phyloP scores from a whole-genome alignment of 75 land plant genomes.

The Cupressus sempervirens region DNA sequence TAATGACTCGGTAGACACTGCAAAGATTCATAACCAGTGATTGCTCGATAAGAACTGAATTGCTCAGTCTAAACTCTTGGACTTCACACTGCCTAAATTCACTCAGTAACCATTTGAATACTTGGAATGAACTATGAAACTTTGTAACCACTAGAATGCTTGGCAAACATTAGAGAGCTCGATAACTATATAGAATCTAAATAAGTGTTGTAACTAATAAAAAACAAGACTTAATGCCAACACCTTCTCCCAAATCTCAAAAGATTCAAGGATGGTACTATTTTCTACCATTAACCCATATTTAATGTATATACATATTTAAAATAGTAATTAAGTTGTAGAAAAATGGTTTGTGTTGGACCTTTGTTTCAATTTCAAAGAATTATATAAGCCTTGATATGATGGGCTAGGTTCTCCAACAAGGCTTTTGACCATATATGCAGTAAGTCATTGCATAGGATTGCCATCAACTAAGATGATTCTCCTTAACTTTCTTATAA shows the following conservation, averaged over 20 bases:
- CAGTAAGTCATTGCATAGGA: constrained; percentile 59
- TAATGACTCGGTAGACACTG: too few species aligned
- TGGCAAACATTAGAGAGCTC: too few species aligned
- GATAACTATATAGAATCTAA: too few species aligned
- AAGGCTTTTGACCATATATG: constrained; percentile 46
- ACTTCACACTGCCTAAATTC: too few species aligned
- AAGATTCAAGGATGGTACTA: constrained; percentile 61
- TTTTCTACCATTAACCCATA: constrained; percentile 65
- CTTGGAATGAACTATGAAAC: too few species aligned
- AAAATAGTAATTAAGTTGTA: constrained; percentile 50
- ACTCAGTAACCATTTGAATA: too few species aligned
- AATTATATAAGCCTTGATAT: not conserved
- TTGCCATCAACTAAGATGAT: constrained; percentile 36
- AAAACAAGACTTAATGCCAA: too few species aligned
- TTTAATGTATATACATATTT: constrained; percentile 67
- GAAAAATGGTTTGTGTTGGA: constrained; percentile 27
- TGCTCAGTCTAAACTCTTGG: too few species aligned
- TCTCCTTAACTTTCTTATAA: constrained; percentile 34
- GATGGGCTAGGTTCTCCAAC: constrained; percentile 30
- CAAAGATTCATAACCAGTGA: too few species aligned
- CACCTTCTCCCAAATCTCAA: constrained; percentile 24
- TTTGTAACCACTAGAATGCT: too few species aligned
- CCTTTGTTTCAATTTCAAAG: constrained; percentile 16
- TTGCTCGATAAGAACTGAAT: too few species aligned
- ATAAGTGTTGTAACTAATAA: too few species aligned